A percentile compares a stretch with the other conserved stretches of the same genome.
These are phyloP conservation scores for Diaporthe eres DNA, from an alignment of 2,329 filamentous ascomycete genomes.

Conservation along the genomic window DNA sequence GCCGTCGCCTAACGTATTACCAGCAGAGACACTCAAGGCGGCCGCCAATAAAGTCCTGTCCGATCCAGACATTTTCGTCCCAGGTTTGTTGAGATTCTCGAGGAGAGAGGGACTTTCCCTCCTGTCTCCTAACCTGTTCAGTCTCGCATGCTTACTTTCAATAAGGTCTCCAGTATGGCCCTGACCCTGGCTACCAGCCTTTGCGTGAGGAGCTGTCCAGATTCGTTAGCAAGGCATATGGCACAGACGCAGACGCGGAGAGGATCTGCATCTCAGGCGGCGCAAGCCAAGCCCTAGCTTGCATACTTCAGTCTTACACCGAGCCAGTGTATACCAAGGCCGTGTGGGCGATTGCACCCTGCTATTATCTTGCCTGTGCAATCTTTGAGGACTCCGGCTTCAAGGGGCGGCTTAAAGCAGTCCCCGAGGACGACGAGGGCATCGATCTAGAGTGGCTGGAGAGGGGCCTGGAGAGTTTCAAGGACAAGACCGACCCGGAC, in stretches of 20 bases:
- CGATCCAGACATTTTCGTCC: constrained; percentile 69
- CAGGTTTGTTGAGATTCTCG: constrained; percentile 64
- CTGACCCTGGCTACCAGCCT: constrained; percentile 81
- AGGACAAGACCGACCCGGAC: constrained; percentile 41
- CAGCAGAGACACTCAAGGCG: constrained; percentile 71
- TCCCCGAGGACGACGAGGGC: constrained; percentile 84
- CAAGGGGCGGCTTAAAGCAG: constrained; percentile 72
- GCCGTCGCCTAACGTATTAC: constrained; percentile 75
- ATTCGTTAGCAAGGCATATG: constrained; percentile 79
- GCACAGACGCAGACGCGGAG: constrained; percentile 58
- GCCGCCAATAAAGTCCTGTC: constrained; percentile 74
- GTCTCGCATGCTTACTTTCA: not conserved
- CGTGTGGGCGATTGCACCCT: constrained; percentile 86
- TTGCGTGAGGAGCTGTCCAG: constrained; percentile 76
- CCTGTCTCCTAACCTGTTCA: not conserved
- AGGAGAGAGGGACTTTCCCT: not conserved
- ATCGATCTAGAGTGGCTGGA: constrained; percentile 77
- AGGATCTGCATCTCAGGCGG: constrained; percentile 88
- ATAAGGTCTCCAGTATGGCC: constrained; percentile 73
- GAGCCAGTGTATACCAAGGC: constrained; percentile 82
- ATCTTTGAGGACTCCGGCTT: constrained; percentile 89
- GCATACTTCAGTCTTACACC: constrained; percentile 83
- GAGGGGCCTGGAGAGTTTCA: constrained; percentile 58
- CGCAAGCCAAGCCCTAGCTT: constrained; percentile 85
- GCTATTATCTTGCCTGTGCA: constrained; percentile 87